Percentiles rank a stretch among this genome's conserved stretches.
Evolutionary conservation across 768 basidiomycete genomes (phyloP).

Genomic region (Galerina marginata): DNA sequence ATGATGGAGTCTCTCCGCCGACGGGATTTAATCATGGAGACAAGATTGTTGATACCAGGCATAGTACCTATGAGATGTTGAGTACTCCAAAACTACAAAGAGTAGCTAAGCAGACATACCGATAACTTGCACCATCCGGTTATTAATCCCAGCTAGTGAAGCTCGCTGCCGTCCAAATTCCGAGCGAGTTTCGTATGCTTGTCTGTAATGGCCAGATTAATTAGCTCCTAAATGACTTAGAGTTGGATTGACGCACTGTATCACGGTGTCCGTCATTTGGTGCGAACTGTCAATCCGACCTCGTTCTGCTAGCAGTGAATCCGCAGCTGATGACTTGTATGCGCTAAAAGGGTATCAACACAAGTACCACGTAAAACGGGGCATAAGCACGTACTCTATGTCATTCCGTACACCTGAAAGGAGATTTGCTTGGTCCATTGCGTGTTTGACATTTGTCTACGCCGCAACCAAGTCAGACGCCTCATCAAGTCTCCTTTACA

Average conservation of each 20-base stretch:
- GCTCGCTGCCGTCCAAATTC: constrained; percentile 87
- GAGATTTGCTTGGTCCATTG: constrained; percentile 86
- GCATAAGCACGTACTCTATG: constrained; percentile 73
- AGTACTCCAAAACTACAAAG: background rate
- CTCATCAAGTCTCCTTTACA: constrained; percentile 27
- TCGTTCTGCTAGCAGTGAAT: constrained; percentile 87
- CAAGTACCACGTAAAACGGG: background rate
- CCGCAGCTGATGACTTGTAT: constrained; percentile 88
- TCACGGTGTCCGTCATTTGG: constrained; percentile 90
- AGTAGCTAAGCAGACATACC: constrained; percentile 51
- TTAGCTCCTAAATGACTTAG: constrained; percentile 6
- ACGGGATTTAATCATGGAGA: constrained; percentile 92
- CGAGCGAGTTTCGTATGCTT: constrained; percentile 95
- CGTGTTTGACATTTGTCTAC: constrained; percentile 77
- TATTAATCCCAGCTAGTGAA: constrained; percentile 78
- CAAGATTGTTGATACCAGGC: constrained; percentile 92
- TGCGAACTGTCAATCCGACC: constrained; percentile 92
- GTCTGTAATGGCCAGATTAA: constrained; percentile 51
- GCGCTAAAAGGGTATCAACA: constrained; percentile 53
- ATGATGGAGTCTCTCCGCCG: constrained; percentile 90
- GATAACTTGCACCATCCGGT: constrained; percentile 82
- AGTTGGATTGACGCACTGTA: constrained; percentile 63
- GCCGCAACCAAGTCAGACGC: background rate
- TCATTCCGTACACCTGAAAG: constrained; percentile 93
- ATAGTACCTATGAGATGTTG: constrained; percentile 63